Conservation (phyloP, 495 filamentous ascomycete species). For the Neurospora sublineolata region DNA sequence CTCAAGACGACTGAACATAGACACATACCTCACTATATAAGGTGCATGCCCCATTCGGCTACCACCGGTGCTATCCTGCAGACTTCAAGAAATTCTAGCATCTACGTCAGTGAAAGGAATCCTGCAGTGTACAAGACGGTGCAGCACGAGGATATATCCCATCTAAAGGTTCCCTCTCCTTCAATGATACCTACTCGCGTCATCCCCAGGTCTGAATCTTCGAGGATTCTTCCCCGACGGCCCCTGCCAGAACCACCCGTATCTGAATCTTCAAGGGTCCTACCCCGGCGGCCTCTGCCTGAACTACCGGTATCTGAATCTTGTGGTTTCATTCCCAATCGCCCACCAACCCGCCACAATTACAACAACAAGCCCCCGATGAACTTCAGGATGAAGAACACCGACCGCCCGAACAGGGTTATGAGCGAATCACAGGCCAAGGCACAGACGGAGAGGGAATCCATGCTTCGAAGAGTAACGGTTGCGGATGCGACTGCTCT, state of each 20-base stretch:
- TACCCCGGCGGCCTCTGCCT: neutral
- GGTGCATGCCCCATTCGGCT: constrained; percentile 13
- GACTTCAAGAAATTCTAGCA: neutral
- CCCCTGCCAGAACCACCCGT: neutral
- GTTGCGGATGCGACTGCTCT: constrained; percentile 6
- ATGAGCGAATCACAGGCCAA: neutral
- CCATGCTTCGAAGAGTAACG: neutral
- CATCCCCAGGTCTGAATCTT: neutral
- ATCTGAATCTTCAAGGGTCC: neutral
- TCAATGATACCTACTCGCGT: neutral
- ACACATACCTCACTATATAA: neutral
- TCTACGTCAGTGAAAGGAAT: neutral
- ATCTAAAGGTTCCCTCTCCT: neutral
- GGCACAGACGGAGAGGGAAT: neutral
- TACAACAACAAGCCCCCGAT: neutral
- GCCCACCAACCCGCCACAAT: neutral
- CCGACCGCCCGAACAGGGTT: neutral
- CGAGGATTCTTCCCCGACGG: neutral
- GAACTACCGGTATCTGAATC: neutral
- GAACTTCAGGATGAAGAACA: neutral
- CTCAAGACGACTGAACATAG: neutral
- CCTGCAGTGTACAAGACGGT: neutral
- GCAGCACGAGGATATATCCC: neutral
- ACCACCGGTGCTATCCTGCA: constrained; percentile 19
- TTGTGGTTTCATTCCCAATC: neutral